Percentiles rank a stretch among this genome's conserved stretches.
These are phyloP conservation scores for Lagenidium giganteum DNA, from an alignment of 352 stramenopile species.

Conservation along the genomic window DNA sequence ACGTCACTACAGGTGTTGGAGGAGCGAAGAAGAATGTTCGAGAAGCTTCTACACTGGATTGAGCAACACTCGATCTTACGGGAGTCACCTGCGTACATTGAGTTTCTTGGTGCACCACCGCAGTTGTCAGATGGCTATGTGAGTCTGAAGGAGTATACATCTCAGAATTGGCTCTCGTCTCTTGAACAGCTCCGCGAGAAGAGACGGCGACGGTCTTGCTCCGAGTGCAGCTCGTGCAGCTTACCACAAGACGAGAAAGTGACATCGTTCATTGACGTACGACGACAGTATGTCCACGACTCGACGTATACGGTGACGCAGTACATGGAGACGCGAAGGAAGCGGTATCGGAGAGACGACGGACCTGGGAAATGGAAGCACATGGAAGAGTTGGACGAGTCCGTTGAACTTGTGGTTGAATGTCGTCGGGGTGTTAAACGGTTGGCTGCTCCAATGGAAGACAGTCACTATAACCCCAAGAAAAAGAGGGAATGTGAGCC, in stretches of 20 bases:
- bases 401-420: too few species aligned
- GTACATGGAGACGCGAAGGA: too few species aligned
- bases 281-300: too few species aligned
- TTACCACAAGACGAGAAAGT: too few species aligned
- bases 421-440: too few species aligned
- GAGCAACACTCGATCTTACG: constrained; percentile 41
- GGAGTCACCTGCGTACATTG: constrained; percentile 24
- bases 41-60: constrained; percentile 51
- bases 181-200: constrained; percentile 47
- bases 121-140: constrained; percentile 57
- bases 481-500: constrained; percentile 27
- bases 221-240: constrained; percentile 21
- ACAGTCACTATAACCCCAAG: constrained; percentile 25
- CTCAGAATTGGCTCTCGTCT: constrained; percentile 53
- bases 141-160: constrained; percentile 71
- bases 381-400: too few species aligned
- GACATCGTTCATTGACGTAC: too few species aligned
- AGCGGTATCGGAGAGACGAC: too few species aligned
- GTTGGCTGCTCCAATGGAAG: constrained; percentile 53
- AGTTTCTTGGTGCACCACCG: constrained; percentile 57
- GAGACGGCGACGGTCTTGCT: constrained; percentile 24
- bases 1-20: constrained; percentile 41
- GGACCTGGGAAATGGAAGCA: too few species aligned
- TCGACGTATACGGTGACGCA: too few species aligned
- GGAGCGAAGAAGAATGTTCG: constrained; percentile 44